Conservation (phyloP, 345 rosid genomes). For the Corchorus olitorius region DNA sequence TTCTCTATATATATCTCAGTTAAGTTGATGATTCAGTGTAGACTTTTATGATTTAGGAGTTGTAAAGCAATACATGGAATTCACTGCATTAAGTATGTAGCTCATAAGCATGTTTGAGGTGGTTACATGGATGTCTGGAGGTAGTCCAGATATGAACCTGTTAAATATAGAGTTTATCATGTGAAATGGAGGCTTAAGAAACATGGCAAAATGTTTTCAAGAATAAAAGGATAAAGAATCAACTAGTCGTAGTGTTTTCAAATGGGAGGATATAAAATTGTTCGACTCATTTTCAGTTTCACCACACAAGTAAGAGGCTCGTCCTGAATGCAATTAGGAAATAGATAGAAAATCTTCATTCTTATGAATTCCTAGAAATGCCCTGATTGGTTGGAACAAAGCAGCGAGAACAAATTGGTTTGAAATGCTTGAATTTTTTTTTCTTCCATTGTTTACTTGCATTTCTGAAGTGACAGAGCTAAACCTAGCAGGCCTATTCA, state of each 20-base stretch:
- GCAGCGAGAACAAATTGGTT: background rate
- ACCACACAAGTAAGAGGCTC: background rate
- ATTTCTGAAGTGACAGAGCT: background rate
- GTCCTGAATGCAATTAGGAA: background rate
- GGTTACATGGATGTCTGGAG: background rate
- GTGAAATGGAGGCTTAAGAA: slow-evolving; percentile 3
- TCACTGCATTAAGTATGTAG: background rate
- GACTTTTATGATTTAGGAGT: background rate
- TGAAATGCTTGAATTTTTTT: background rate
- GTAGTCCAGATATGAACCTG: background rate
- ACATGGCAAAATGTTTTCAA: background rate
- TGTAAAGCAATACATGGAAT: background rate
- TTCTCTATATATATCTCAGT: background rate
- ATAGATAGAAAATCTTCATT: background rate
- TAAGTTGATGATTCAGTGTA: background rate
- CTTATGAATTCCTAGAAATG: background rate
- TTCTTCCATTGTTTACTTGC: background rate
- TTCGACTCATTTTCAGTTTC: background rate
- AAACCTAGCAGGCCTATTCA: background rate
- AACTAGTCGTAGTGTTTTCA: background rate
- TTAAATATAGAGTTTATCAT: background rate
- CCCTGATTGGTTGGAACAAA: background rate
- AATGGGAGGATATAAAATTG: background rate
- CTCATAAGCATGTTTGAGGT: background rate
- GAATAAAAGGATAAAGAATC: background rate